Conservation (phyloP, 2,329 filamentous ascomycete species). For the Torrubiellomyces zombiae region DNA sequence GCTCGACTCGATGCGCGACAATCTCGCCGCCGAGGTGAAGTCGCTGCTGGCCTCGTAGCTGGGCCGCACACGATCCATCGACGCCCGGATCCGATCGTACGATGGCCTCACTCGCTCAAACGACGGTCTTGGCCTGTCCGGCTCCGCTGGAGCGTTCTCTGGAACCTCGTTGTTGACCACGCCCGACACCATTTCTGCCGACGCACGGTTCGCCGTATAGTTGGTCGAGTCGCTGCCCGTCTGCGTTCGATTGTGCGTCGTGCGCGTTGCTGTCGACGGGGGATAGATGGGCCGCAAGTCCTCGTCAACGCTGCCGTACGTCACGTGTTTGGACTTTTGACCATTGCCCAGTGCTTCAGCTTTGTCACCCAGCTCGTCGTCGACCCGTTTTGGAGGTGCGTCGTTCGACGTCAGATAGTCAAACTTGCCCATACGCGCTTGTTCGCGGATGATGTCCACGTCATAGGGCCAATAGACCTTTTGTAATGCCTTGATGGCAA, state of each 20-base stretch:
- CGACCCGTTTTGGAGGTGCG: no score
- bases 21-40: conserved; percentile 75
- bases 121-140: conserved; percentile 29
- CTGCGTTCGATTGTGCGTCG: conserved; percentile 61
- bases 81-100: conserved; percentile 73
- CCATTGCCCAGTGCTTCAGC: conserved; percentile 20
- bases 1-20: conserved; percentile 68
- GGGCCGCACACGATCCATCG: conserved; percentile 69
- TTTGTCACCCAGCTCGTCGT: no score
- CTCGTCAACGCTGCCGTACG: conserved; percentile 57
- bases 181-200: conserved; percentile 28
- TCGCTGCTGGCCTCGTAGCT: conserved; percentile 81
- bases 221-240: conserved; percentile 91
- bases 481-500: conserved; percentile 71
- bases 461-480: conserved; percentile 91
- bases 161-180: no score
- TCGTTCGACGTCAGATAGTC: conserved; percentile 39
- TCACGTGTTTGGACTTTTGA: conserved; percentile 33
- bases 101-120: conserved; percentile 60
- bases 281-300: conserved; percentile 88
- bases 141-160: no score
- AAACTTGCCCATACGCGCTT: conserved; percentile 70
- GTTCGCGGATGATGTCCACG: conserved; percentile 89
- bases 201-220: conserved; percentile 53
- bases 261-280: conserved; percentile 66